phyloP scores from a whole-genome alignment of 805 yeast species.

The Tetrapisispora taiwanensis region DNA sequence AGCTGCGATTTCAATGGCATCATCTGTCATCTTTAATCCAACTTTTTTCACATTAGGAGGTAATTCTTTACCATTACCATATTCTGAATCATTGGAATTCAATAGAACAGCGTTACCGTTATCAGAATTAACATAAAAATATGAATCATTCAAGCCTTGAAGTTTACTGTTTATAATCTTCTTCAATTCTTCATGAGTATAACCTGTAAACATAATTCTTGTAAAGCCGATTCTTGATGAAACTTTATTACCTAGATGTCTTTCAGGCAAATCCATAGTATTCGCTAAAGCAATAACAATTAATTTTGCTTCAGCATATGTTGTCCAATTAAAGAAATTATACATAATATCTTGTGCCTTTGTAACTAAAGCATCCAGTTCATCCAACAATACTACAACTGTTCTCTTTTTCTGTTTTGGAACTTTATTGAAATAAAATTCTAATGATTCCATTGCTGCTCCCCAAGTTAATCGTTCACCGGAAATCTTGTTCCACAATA shows the following conservation, averaged over 20 bases:
- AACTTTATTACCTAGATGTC: constrained; percentile 75
- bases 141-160: constrained; percentile 35
- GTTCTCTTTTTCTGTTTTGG: constrained; percentile 29
- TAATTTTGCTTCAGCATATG: constrained; percentile 64
- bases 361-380: constrained; percentile 83
- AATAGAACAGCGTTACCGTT: constrained; percentile 31
- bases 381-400: constrained; percentile 77
- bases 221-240: constrained; percentile 85
- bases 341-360: constrained; percentile 76
- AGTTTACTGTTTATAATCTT: constrained; percentile 66
- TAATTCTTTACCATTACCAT: not conserved
- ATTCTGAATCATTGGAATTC: constrained; percentile 9
- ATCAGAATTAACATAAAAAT: constrained; percentile 27
- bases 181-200: constrained; percentile 67
- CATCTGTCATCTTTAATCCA: constrained; percentile 37
- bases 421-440: constrained; percentile 49
- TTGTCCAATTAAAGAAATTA: constrained; percentile 97
- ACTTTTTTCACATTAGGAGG: constrained; percentile 23
- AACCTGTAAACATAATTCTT: constrained; percentile 82
- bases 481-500: constrained; percentile 66
- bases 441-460: constrained; percentile 58
- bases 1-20: constrained; percentile 85
- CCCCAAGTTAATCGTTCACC: constrained; percentile 49
- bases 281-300: constrained; percentile 91
- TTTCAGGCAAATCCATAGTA: constrained; percentile 94